Percentiles rank a stretch among this genome's conserved stretches.
phyloP scores from a whole-genome alignment of 179 eudicot genomes.

The Carnegiea gigantea region DNA sequence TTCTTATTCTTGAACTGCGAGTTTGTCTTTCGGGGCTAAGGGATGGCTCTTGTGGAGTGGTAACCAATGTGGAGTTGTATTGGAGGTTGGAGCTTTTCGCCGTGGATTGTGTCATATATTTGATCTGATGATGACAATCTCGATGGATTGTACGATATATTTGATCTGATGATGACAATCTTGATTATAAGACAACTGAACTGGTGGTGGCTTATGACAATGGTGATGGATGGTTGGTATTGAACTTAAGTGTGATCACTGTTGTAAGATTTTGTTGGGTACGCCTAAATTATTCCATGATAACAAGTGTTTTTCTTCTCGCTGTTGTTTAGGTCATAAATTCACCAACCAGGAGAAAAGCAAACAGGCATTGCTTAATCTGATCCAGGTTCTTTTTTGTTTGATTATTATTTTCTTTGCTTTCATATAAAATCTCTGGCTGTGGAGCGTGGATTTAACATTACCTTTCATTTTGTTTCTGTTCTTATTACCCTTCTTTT shows the following conservation, averaged over 20 bases:
- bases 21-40: neutral
- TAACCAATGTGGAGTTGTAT: neutral
- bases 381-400: slow-evolving; percentile 2
- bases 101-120: neutral
- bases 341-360: slow-evolving; percentile 8
- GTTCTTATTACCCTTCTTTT: neutral
- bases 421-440: neutral
- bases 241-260: neutral
- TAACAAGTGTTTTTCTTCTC: neutral
- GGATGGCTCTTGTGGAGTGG: neutral
- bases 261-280: neutral
- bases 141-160: too few relatives aligned
- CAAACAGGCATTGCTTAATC: slow-evolving; percentile 15
- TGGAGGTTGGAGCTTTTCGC: neutral
- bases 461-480: neutral
- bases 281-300: neutral
- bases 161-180: too few relatives aligned
- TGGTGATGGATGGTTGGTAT: neutral
- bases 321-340: neutral
- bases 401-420: neutral
- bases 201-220: neutral
- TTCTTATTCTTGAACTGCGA: neutral
- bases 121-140: neutral
- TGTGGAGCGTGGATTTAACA: neutral
- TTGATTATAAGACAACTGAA: neutral